A percentile compares a stretch with the other conserved stretches of the same genome.
Evolutionary conservation across 1,284 basidiomycete species (phyloP).

Genomic region (Boletus calvinii): DNA sequence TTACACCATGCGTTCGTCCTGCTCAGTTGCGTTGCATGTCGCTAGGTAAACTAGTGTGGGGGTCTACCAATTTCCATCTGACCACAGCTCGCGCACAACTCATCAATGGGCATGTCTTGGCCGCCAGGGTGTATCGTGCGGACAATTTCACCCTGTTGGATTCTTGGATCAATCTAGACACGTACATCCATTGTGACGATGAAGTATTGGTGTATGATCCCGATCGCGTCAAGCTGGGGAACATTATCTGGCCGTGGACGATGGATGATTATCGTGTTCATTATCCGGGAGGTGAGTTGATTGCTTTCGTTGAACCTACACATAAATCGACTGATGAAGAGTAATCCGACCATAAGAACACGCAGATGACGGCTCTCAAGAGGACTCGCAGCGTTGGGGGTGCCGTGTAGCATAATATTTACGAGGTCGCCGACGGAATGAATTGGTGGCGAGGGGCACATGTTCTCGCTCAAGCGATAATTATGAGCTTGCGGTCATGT

Average conservation of each 20-base stretch:
- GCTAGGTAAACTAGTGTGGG: conserved; percentile 5
- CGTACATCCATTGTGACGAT: conserved; percentile 4
- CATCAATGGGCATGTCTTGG: not conserved
- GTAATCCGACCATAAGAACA: not conserved
- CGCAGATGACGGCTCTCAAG: not conserved
- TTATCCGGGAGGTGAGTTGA: not conserved
- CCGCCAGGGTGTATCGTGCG: not conserved
- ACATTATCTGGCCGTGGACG: conserved; percentile 1
- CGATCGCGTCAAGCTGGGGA: conserved; percentile 3
- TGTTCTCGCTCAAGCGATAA: too few species aligned
- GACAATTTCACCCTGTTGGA: not conserved
- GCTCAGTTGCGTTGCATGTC: not conserved
- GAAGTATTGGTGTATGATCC: conserved; percentile 8
- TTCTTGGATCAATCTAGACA: conserved; percentile 8
- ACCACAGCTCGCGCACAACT: not conserved
- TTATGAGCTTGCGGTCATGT: too few species aligned
- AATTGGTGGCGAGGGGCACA: too few species aligned
- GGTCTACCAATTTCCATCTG: conserved; percentile 1
- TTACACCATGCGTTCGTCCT: not conserved
- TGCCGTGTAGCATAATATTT: not conserved
- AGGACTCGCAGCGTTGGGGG: not conserved
- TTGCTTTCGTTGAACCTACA: not conserved
- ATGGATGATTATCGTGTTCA: not conserved
- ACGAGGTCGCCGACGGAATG: too few species aligned
- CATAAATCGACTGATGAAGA: not conserved